Evolutionary conservation across 257 asterid species (phyloP), one percentile per base, ranked within the genome.

Genomic region (Vinca minor): DNA sequence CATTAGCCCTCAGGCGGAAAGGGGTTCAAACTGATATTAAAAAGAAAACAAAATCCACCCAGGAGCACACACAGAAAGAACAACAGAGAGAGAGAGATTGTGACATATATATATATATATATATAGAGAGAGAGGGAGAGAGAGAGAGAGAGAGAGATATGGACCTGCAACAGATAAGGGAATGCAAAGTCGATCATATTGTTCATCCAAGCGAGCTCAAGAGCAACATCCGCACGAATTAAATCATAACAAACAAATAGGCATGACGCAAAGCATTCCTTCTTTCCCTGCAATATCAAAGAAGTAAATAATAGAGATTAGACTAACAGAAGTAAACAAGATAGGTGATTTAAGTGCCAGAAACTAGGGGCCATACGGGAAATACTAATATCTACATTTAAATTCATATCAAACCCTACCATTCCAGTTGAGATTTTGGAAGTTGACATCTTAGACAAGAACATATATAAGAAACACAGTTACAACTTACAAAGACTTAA

Each of bases 181-280:
- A 93, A 87, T 64, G 97, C 95, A 75, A 93, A 93, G 80, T 89
- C 97, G 20, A 90, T 72, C 93, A 87, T 89, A 79, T 90, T 90
- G 68, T 93, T 85, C 81, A 87, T 83, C 99, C 99, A 93, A 64
- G 97, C 96, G 35, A 93, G 95, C 71, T 93, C 99, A 68, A 93
- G 94, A 14, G 87, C 99, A 67, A 93, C 96, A 75, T 93, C 98
- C 1, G 90, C 76, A 45, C 97, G 99, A 48, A 93, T 81, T 78
- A 89, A 77, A 64, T 93, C 99, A 25, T 93, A 93, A 72, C 99
- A 93, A 64, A 93, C 99, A 73, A 89, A 93, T 68, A 93, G 90
- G 92, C 99, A 93, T 2, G 99, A 93, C 0, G 99, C 87, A 3
- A 87, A 93, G 81, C 99, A 93, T 76, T 93, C 99, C 87, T 89